A percentile compares a stretch with the other conserved stretches of the same genome.
Evolutionary conservation across 1,139 yeast genomes (phyloP).

Genomic region (Kodamaea sp.): DNA sequence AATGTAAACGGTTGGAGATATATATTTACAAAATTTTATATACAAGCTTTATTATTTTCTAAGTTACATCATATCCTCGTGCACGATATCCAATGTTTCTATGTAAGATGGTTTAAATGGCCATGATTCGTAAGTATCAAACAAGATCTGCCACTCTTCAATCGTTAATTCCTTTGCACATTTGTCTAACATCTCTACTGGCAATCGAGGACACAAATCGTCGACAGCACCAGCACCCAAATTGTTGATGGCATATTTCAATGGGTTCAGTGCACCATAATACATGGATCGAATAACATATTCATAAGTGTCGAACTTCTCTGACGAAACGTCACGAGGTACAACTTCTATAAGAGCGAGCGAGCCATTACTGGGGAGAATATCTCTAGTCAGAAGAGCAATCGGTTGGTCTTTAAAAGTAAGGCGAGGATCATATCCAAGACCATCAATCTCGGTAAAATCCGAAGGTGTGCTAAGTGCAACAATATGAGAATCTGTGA

Average conservation of each 20-base stretch:
- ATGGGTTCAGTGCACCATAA: slow-evolving; percentile 47
- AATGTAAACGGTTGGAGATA: not conserved
- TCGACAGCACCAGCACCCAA: slow-evolving; percentile 83
- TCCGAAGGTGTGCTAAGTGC: slow-evolving; percentile 39
- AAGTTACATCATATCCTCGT: slow-evolving; percentile 13
- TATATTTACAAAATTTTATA: slow-evolving; percentile 2
- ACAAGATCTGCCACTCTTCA: slow-evolving; percentile 51
- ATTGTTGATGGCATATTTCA: slow-evolving; percentile 47
- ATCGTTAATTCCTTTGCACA: slow-evolving; percentile 47
- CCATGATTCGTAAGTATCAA: slow-evolving; percentile 63
- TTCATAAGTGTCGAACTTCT: slow-evolving; percentile 57
- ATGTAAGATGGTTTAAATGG: slow-evolving; percentile 69
- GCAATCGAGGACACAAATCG: slow-evolving; percentile 42
- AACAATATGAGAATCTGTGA: slow-evolving; percentile 49
- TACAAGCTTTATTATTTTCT: slow-evolving; percentile 1
- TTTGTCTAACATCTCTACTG: slow-evolving; percentile 37
- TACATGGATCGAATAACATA: slow-evolving; percentile 63
- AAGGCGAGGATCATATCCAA: slow-evolving; percentile 36
- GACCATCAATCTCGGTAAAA: slow-evolving; percentile 24
- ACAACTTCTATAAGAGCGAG: slow-evolving; percentile 55
- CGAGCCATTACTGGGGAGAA: slow-evolving; percentile 25
- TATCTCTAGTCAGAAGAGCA: slow-evolving; percentile 21
- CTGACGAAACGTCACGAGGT: slow-evolving; percentile 38
- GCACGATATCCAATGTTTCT: slow-evolving; percentile 21
- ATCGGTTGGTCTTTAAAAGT: slow-evolving; percentile 39